Evolutionary conservation across 2,329 filamentous ascomycete species (phyloP).

Genomic region (Apiospora pterosperma): DNA sequence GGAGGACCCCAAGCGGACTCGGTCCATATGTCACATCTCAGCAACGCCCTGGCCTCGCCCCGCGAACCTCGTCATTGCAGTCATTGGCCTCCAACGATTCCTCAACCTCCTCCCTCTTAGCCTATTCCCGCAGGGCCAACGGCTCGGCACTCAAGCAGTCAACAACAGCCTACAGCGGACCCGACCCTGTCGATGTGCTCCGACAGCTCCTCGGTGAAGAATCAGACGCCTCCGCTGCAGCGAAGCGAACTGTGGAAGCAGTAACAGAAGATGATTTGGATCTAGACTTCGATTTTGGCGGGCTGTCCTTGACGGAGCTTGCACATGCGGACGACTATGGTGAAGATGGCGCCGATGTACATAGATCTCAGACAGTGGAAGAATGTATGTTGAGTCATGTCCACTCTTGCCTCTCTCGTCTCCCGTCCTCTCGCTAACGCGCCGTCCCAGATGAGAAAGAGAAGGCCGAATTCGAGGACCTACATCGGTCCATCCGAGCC

Average conservation of each 20-base stretch:
- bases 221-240: constrained; percentile 7
- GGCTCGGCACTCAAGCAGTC: constrained; percentile 65
- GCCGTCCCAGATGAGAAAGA: constrained; percentile 66
- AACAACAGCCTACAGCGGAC: constrained; percentile 46
- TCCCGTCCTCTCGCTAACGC: not conserved
- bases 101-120: constrained; percentile 66
- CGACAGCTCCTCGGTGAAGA: constrained; percentile 39
- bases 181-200: constrained; percentile 71
- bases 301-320: constrained; percentile 72
- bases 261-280: constrained; percentile 53
- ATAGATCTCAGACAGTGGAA: constrained; percentile 61
- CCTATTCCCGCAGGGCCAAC: constrained; percentile 62
- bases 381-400: constrained; percentile 59
- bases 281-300: constrained; percentile 73
- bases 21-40: constrained; percentile 66
- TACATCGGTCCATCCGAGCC: constrained; percentile 83
- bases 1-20: constrained; percentile 64
- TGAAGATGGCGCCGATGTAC: constrained; percentile 26
- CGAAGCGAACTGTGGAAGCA: constrained; percentile 11
- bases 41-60: constrained; percentile 60
- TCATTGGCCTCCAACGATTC: constrained; percentile 79
- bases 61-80: constrained; percentile 68
- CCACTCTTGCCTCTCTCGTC: not conserved
- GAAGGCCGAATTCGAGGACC: constrained; percentile 80
- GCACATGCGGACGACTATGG: constrained; percentile 34